Conservation (phyloP, 306 rosid genomes). For the Trichosanthes truncata region DNA sequence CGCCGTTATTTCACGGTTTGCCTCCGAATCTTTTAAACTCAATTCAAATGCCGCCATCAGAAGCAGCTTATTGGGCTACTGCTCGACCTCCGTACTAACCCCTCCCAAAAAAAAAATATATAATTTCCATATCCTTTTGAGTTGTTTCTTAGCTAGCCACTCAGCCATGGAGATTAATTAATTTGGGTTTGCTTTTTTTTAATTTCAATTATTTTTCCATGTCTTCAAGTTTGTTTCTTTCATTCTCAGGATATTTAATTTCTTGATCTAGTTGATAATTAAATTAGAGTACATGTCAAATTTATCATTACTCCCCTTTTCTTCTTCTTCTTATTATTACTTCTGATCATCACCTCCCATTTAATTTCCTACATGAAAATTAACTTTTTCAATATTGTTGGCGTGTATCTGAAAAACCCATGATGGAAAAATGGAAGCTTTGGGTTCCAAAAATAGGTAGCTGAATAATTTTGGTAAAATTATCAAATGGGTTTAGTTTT, state of each 20-base stretch:
- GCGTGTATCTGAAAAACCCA: not conserved
- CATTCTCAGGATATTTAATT: not conserved
- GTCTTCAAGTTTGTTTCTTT: not conserved
- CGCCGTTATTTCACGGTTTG: slow-evolving; percentile 63
- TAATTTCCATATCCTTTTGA: not conserved
- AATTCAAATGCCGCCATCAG: slow-evolving; percentile 79
- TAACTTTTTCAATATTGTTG: no score
- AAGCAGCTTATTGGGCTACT: slow-evolving; percentile 57
- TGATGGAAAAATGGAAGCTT: not conserved
- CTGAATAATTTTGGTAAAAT: not conserved
- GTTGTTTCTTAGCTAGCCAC: not conserved
- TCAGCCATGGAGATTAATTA: not conserved
- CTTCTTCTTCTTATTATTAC: not conserved
- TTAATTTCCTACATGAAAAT: not conserved
- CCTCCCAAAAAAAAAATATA: not conserved
- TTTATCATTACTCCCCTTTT: not conserved
- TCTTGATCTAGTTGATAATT: not conserved
- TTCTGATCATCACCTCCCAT: not conserved
- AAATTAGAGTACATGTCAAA: slow-evolving; percentile 4
- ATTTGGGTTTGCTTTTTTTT: not conserved
- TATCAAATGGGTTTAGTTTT: not conserved
- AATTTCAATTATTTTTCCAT: not conserved
- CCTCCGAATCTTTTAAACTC: slow-evolving; percentile 71
- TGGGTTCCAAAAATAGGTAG: not conserved
- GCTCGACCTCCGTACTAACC: slow-evolving; percentile 71